Base-by-base conservation (phyloP, 352 stramenopile species). In the Pythium chondricola region DNA sequence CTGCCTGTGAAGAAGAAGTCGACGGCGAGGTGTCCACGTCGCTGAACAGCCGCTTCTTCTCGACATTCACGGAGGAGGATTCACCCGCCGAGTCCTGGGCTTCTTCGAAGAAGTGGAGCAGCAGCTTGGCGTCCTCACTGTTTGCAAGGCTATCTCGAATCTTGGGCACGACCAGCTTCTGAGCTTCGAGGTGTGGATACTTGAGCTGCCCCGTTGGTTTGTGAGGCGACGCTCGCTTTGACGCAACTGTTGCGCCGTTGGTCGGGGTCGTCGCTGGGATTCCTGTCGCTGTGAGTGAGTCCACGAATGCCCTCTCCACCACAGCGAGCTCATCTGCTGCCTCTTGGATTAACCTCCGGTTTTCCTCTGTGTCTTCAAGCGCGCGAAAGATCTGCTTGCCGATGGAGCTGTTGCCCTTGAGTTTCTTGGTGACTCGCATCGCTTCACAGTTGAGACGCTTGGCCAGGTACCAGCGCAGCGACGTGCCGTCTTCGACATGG, bases 351-450 rank as follows among this genome's bases (percentile, higher is more conserved):
- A 71, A 68, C 14, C 60, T 47, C 9, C 64, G 65, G 38, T 83
- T 91, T 30, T 78, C 65, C 1, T 68, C 58, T 9, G 63, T 84
- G 58, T 74, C 69, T 44, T 89, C 82, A 4, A 90, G 69, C 42
- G 78, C 66, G 24, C 83, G 78, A 50, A 92, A 94, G 45, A 94
- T 89, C 60, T 94, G 80, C 48, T 94, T 94, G 20, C 83, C 83
- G 58, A 93, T 91, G 29, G 79, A 92, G 58, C 73, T 88, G 55
- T 92, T 89, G 45, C 80, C 80, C 54, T 91, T 94, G 58, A 94
- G 71, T 58, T 94, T 94, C 54, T 94, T 94, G 22, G 83, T 92
- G 47, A 94, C 80, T 33, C 83, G 78, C 83, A 94, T 94, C 8
- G 83, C 78, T 43, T 94, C 81, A 52, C 83, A 94, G 48, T 92